Evolutionary conservation across 1,139 yeast genomes (phyloP).

Genomic region (Suhomyces wounanorum): DNA sequence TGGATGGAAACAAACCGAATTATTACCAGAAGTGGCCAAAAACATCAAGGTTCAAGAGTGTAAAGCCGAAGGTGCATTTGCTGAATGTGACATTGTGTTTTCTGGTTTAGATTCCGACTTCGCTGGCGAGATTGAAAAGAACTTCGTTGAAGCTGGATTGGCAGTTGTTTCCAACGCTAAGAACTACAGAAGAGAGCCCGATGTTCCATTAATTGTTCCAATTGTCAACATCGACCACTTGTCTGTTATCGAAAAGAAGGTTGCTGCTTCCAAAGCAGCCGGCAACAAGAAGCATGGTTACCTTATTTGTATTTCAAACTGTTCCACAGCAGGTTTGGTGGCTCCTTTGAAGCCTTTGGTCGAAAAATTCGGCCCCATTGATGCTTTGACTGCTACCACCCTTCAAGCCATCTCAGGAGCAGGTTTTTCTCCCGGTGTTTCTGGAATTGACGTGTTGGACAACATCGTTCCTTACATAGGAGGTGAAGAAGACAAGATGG

Average conservation of each 20-base stretch:
- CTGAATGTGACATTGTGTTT: constrained; percentile 90
- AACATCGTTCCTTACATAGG: constrained; percentile 92
- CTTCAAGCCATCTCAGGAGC: constrained; percentile 98
- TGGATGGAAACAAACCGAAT: constrained; percentile 90
- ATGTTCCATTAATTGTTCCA: constrained; percentile 93
- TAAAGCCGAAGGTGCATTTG: constrained; percentile 65
- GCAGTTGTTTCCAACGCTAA: constrained; percentile 93
- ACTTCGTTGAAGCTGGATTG: constrained; percentile 77
- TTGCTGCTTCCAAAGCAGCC: constrained; percentile 52
- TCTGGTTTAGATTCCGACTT: constrained; percentile 93
- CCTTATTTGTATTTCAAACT: constrained; percentile 92
- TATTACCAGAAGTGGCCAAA: constrained; percentile 70
- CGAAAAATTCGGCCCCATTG: constrained; percentile 86
- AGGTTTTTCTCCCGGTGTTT: constrained; percentile 97
- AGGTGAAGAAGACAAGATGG: constrained; percentile 98
- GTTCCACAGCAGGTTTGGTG: constrained; percentile 97
- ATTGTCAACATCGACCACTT: constrained; percentile 95
- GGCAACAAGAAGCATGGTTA: constrained; percentile 70
- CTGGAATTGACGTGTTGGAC: constrained; percentile 92
- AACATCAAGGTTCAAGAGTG: constrained; percentile 75
- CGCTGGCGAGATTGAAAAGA: constrained; percentile 91
- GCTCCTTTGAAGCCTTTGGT: constrained; percentile 94
- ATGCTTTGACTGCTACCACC: constrained; percentile 84
- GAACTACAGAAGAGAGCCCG: constrained; percentile 85
- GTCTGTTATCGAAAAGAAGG: constrained; percentile 66